Evolutionary conservation across 495 filamentous ascomycete species (phyloP), one percentile per base, ranked within the genome.

Genomic region (Darksidea phi): DNA sequence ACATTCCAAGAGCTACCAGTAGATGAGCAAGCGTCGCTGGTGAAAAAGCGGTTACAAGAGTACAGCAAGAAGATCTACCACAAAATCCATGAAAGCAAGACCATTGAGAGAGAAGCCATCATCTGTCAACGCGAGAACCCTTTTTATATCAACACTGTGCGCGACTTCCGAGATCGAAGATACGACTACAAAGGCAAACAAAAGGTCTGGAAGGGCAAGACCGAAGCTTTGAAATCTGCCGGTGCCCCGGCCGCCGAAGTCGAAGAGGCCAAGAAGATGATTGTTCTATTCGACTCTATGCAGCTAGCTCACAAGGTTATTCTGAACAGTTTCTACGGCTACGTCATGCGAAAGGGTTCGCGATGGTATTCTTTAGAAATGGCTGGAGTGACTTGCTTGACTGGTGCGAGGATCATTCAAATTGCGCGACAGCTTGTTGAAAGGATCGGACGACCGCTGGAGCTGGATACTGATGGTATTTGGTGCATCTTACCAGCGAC

Each of bases 311-410:
- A 98, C 76, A 99, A 99, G 70, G 93, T 97, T 77, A 99, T 99
- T 78, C 74, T 99, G 52, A 99, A 99, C 79, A 94, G 88, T 69
- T 99, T 99, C 78, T 99, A 99, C 67, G 94, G 94, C 53, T 99
- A 99, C 71, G 94, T 97, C 63, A 99, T 99, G 94, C 81, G 94
- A 74, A 99, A 99, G 73, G 94, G 94, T 5, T 97, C 93, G 41
- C 82, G 94, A 49, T 99, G 94, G 94, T 99, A 97, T 71, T 97
- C 95, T 37, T 89, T 99, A 89, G 94, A 97, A 73, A 99, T 99
- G 94, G 94, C 94, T 12, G 94, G 94, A 70, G 95, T 99, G 18
- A 99, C 94, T 26, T 99, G 94, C 78, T 75, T 99, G 57, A 99
- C 94, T 0, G 94, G 94, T 56, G 94, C 94, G 15, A 90, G 86